Conservation (phyloP, 106 monocot genomes). For the Hemerocallis citrina region DNA sequence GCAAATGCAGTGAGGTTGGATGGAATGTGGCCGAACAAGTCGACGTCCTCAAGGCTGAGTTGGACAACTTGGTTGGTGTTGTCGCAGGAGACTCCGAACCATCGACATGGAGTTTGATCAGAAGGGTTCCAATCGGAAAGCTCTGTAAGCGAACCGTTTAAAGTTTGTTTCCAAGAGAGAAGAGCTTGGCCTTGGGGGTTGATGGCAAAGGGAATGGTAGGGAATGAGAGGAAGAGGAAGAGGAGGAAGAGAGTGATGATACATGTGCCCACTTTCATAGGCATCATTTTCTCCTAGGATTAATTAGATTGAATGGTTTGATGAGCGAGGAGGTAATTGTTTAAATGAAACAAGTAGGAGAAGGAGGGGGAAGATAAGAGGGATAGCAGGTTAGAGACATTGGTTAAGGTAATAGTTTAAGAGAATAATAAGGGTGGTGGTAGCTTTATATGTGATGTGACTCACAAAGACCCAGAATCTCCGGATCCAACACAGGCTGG, state of each 20-base stretch:
- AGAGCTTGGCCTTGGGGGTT: conserved; percentile 43
- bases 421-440: not conserved
- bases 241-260: not conserved
- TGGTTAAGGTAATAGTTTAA: not conserved
- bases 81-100: conserved; percentile 60
- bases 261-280: not conserved
- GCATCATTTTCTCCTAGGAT: not conserved
- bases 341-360: not conserved
- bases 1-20: conserved; percentile 25
- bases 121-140: conserved; percentile 38
- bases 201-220: not conserved
- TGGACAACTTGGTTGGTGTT: conserved; percentile 26
- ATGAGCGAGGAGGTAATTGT: not conserved
- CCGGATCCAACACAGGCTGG: conserved; percentile 41
- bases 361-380: conserved; percentile 3
- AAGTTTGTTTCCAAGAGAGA: conserved; percentile 54
- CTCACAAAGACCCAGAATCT: conserved; percentile 36
- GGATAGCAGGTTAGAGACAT: too few relatives aligned
- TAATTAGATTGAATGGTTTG: not conserved
- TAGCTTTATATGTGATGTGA: not conserved
- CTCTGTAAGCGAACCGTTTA: conserved; percentile 16
- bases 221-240: not conserved
- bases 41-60: conserved; percentile 38
- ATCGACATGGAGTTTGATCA: conserved; percentile 51
- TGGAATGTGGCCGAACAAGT: conserved; percentile 47